These are phyloP conservation scores for Debaryomyces nepalensis DNA, from an alignment of 1,139 yeast genomes.

Conservation along the genomic window DNA sequence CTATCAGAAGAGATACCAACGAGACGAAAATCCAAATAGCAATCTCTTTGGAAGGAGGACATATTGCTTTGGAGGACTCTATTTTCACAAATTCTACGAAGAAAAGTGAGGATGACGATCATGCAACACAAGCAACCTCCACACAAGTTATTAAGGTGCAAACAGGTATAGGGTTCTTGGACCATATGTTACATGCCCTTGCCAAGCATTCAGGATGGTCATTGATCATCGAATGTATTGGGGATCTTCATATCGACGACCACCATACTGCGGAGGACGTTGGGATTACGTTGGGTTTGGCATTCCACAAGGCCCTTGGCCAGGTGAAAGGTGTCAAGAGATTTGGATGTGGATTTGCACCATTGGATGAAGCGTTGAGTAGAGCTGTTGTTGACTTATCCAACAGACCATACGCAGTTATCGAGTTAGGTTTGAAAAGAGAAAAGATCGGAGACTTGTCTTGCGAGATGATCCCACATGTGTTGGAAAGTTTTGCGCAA, in stretches of 20 bases:
- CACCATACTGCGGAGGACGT: slow-evolving; percentile 97
- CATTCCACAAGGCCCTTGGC: slow-evolving; percentile 89
- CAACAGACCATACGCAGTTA: slow-evolving; percentile 88
- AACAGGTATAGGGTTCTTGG: slow-evolving; percentile 93
- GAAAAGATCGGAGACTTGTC: slow-evolving; percentile 92
- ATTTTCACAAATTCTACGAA: slow-evolving; percentile 40
- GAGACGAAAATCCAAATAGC: slow-evolving; percentile 94
- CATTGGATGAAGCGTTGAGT: slow-evolving; percentile 92
- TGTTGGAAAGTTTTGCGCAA: slow-evolving; percentile 90
- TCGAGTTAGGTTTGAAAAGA: slow-evolving; percentile 86
- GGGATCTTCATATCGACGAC: slow-evolving; percentile 95
- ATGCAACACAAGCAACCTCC: slow-evolving; percentile 64
- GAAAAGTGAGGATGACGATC: slow-evolving; percentile 41
- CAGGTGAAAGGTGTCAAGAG: slow-evolving; percentile 88
- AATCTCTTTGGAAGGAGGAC: slow-evolving; percentile 83
- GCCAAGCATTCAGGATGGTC: slow-evolving; percentile 99
- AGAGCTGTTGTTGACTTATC: slow-evolving; percentile 94
- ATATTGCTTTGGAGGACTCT: slow-evolving; percentile 60
- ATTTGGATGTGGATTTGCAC: slow-evolving; percentile 94
- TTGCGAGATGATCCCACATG: slow-evolving; percentile 97
- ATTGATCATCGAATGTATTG: slow-evolving; percentile 81
- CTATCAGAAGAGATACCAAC: slow-evolving; percentile 75
- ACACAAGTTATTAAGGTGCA: slow-evolving; percentile 78
- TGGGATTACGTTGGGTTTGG: slow-evolving; percentile 87
- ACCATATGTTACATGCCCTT: slow-evolving; percentile 96